phyloP scores from a whole-genome alignment of 2,329 filamentous ascomycete species.

The Alternaria viburni region DNA sequence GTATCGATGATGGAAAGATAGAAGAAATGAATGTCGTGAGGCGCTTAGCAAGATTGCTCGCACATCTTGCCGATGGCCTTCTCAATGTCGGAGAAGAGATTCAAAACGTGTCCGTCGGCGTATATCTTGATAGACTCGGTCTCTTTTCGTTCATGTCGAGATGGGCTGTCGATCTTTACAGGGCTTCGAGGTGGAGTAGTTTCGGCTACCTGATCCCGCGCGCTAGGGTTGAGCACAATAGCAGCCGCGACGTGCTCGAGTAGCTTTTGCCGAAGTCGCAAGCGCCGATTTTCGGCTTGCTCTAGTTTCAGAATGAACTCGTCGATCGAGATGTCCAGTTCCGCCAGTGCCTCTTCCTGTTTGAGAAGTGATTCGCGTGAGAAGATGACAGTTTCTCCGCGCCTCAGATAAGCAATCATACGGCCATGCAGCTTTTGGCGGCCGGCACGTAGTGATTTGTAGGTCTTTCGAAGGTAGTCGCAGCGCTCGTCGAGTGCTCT shows the following conservation, averaged over 20 bases:
- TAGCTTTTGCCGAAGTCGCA: constrained; percentile 77
- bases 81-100: constrained; percentile 51
- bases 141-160: constrained; percentile 43
- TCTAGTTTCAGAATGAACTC: constrained; percentile 84
- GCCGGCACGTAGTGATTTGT: constrained; percentile 75
- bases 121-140: constrained; percentile 54
- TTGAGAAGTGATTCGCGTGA: constrained; percentile 77
- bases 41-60: constrained; percentile 46
- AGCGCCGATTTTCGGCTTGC: constrained; percentile 77
- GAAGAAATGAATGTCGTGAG: constrained; percentile 13
- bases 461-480: constrained; percentile 78
- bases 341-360: constrained; percentile 79
- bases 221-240: constrained; percentile 43
- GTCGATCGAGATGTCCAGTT: constrained; percentile 78
- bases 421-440: constrained; percentile 77
- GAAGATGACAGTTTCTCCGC: constrained; percentile 72
- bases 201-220: constrained; percentile 36
- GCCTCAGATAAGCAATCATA: constrained; percentile 78
- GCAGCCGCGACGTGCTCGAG: constrained; percentile 82
- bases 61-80: constrained; percentile 52
- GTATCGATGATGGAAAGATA: constrained; percentile 12
- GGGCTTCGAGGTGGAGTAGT: constrained; percentile 49
- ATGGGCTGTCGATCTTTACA: constrained; percentile 45
- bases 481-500: constrained; percentile 77
- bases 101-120: constrained; percentile 51